These are phyloP conservation scores for Prototheca stagnorum DNA, from an alignment of 163 green algal species.

Conservation along the genomic window DNA sequence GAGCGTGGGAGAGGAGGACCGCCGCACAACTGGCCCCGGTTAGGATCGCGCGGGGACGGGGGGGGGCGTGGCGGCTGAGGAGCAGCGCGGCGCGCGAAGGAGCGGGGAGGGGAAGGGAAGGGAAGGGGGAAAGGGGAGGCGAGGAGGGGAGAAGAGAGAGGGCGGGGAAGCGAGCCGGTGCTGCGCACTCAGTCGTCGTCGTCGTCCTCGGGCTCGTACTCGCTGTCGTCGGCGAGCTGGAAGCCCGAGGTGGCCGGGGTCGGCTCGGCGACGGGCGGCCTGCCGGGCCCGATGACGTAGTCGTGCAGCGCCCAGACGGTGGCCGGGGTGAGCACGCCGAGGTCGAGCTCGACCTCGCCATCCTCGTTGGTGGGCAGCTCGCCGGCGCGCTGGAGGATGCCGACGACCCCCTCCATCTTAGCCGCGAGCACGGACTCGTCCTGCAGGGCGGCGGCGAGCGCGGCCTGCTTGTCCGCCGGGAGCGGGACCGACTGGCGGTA, in stretches of 20 bases:
- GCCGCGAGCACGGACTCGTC: slow-evolving; percentile 16
- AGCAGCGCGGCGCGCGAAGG: too few species aligned
- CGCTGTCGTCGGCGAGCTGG: slow-evolving; percentile 9
- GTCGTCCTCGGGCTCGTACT: slow-evolving; percentile 4
- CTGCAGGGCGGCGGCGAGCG: slow-evolving; percentile 16
- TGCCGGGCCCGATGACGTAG: slow-evolving; percentile 7
- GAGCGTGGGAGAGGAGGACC: too few species aligned
- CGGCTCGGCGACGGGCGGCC: neutral
- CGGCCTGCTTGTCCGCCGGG: slow-evolving; percentile 17
- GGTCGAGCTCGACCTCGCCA: slow-evolving; percentile 22
- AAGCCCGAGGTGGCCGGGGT: slow-evolving; percentile 3
- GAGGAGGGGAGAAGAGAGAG: neutral
- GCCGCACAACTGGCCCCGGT: too few species aligned
- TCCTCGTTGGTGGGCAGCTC: slow-evolving; percentile 22
- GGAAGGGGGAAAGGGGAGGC: neutral
- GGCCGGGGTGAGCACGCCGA: slow-evolving; percentile 10
- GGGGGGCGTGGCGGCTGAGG: too few species aligned
- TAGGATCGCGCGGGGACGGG: too few species aligned
- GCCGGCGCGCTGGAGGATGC: slow-evolving; percentile 16
- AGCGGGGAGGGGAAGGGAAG: neutral
- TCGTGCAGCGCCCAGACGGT: slow-evolving; percentile 20
- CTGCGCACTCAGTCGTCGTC: slow-evolving; percentile 2
- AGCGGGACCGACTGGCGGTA: slow-evolving; percentile 12
- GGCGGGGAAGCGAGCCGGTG: too few species aligned
- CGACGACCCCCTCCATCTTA: slow-evolving; percentile 26